These are phyloP conservation scores for Ormosia semicastrata DNA, from an alignment of 306 rosid species.

Conservation along the genomic window DNA sequence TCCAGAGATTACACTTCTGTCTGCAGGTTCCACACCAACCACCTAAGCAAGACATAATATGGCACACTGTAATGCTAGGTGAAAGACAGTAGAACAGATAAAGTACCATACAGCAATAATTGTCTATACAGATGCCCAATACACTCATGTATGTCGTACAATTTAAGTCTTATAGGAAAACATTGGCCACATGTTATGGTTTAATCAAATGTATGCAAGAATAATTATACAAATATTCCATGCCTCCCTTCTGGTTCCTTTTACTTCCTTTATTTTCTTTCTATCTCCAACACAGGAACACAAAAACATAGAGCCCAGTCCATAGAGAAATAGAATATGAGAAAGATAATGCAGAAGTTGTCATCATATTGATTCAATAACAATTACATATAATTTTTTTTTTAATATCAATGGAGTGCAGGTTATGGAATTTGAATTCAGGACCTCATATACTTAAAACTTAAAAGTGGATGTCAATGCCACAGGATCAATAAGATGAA, in stretches of 20 bases:
- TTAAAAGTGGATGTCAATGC: slow-evolving; percentile 7
- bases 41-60: slow-evolving; percentile 50
- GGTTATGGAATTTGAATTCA: neutral
- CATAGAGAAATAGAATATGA: neutral
- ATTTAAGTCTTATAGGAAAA: neutral
- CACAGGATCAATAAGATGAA: slow-evolving; percentile 1
- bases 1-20: slow-evolving; percentile 76
- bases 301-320: slow-evolving; percentile 7
- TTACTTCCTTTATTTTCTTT: neutral
- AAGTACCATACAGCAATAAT: slow-evolving; percentile 8
- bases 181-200: slow-evolving; percentile 11
- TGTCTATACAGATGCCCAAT: slow-evolving; percentile 3
- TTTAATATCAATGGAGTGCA: neutral
- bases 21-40: slow-evolving; percentile 96
- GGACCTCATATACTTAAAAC: neutral
- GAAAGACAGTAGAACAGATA: slow-evolving; percentile 10
- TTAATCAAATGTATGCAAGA: slow-evolving; percentile 3
- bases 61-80: neutral
- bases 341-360: neutral
- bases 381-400: neutral
- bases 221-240: neutral
- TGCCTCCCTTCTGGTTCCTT: neutral
- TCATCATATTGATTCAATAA: neutral
- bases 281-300: neutral
- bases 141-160: neutral